phyloP scores from a whole-genome alignment of 805 yeast species.

The Lachancea sp. region DNA sequence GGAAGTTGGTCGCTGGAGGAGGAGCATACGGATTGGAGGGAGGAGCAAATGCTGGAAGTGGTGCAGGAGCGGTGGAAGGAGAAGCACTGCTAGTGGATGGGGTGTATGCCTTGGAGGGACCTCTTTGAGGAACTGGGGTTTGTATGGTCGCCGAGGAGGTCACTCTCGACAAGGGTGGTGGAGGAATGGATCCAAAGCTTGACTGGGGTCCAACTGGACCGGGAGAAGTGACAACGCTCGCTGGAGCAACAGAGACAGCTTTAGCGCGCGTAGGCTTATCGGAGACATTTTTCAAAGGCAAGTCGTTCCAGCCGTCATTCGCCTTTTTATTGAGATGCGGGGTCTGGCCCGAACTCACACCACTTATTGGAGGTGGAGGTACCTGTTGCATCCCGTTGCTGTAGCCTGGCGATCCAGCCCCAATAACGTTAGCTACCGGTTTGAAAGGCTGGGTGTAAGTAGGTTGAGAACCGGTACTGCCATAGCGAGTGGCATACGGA shows the following conservation, averaged over 20 bases:
- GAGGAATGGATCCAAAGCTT: constrained; percentile 14
- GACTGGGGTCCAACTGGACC: constrained; percentile 6
- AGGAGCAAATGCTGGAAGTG: constrained; percentile 25
- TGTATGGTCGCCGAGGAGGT: constrained; percentile 18
- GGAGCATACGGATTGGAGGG: constrained; percentile 38
- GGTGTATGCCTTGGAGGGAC: constrained; percentile 10
- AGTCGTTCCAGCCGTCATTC: constrained; percentile 35
- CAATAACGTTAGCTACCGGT: constrained; percentile 15
- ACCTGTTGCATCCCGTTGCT: constrained; percentile 16
- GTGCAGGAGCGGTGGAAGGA: constrained; percentile 29
- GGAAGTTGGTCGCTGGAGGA: constrained; percentile 20
- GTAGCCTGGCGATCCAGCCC: constrained; percentile 20
- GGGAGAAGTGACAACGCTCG: constrained; percentile 11
- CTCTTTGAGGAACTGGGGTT: constrained; percentile 22
- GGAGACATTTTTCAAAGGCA: constrained; percentile 26
- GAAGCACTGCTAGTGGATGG: constrained; percentile 21
- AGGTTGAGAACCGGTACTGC: background rate
- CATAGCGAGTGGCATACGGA: constrained; percentile 21
- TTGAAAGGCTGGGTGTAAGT: constrained; percentile 23
- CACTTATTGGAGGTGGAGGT: constrained; percentile 29
- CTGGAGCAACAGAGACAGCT: constrained; percentile 35
- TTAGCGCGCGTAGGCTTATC: constrained; percentile 31
- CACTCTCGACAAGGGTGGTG: constrained; percentile 28
- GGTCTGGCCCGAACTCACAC: constrained; percentile 30
- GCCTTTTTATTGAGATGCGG: constrained; percentile 33